Conservation (phyloP, 2,329 filamentous ascomycete species). For the Colletotrichum cuscutae region DNA sequence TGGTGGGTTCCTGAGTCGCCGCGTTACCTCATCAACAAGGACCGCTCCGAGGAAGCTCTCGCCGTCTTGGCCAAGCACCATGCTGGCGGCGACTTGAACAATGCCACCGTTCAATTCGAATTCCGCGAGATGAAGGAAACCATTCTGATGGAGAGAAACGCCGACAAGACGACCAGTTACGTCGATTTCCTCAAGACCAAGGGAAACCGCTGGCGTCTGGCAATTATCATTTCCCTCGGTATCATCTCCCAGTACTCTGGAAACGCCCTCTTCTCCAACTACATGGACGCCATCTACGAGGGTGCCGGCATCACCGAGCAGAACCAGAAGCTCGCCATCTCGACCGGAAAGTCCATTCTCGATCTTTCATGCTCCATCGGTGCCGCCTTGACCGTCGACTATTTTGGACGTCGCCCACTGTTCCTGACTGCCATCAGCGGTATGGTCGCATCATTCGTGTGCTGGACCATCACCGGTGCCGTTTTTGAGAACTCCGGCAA, state of each 20-base stretch:
- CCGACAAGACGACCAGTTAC: slow-evolving; percentile 62
- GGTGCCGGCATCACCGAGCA: slow-evolving; percentile 69
- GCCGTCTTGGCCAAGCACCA: slow-evolving; percentile 71
- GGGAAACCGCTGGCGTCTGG: slow-evolving; percentile 72
- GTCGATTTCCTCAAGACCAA: slow-evolving; percentile 69
- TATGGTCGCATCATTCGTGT: slow-evolving; percentile 58
- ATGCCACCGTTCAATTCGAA: slow-evolving; percentile 73
- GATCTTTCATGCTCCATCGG: slow-evolving; percentile 66
- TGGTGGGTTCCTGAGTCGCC: slow-evolving; percentile 76
- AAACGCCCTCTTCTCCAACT: slow-evolving; percentile 75
- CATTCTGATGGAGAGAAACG: slow-evolving; percentile 65
- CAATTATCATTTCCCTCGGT: slow-evolving; percentile 70
- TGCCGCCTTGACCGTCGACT: slow-evolving; percentile 61
- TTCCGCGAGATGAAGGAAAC: slow-evolving; percentile 74
- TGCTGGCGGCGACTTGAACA: slow-evolving; percentile 66
- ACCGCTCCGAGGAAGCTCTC: slow-evolving; percentile 70
- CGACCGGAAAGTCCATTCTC: slow-evolving; percentile 68
- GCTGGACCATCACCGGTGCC: slow-evolving; percentile 64
- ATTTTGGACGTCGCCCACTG: slow-evolving; percentile 62
- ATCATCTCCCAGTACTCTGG: slow-evolving; percentile 76
- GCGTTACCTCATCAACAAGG: slow-evolving; percentile 72
- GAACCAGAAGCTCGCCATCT: slow-evolving; percentile 65
- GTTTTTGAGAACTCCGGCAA: slow-evolving; percentile 59
- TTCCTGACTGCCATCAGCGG: slow-evolving; percentile 61
- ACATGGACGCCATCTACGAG: slow-evolving; percentile 71